Conservation (phyloP, 805 yeast genomes). For the Lipomyces starkeyi region DNA sequence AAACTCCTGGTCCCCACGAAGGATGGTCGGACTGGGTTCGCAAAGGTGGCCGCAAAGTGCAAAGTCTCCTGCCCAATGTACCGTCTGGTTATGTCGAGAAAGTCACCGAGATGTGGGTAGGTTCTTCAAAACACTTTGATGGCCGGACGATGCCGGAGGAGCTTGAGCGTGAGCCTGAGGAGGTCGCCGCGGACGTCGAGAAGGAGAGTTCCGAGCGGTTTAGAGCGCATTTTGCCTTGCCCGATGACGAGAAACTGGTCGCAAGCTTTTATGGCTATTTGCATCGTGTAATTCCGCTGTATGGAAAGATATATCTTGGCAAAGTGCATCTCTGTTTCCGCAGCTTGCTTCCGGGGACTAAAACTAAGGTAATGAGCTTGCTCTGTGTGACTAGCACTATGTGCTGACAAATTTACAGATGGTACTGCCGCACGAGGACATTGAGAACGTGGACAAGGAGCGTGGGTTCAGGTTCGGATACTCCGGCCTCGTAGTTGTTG, state of each 20-base stretch:
- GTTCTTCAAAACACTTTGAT: conserved; percentile 67
- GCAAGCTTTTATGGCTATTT: conserved; percentile 76
- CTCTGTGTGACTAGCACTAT: neutral
- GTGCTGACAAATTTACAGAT: conserved; percentile 47
- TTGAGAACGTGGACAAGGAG: conserved; percentile 72
- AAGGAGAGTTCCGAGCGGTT: conserved; percentile 62
- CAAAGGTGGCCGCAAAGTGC: conserved; percentile 37
- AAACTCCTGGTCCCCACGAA: conserved; percentile 11
- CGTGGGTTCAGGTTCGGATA: conserved; percentile 71
- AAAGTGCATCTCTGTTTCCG: conserved; percentile 74
- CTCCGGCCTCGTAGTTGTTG: conserved; percentile 70
- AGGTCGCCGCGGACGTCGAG: conserved; percentile 43
- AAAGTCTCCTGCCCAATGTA: conserved; percentile 24
- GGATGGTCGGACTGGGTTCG: conserved; percentile 40
- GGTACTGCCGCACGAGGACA: conserved; percentile 77
- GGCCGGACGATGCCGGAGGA: conserved; percentile 44
- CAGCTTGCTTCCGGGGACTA: conserved; percentile 76
- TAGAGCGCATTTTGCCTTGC: conserved; percentile 67
- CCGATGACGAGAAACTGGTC: conserved; percentile 56
- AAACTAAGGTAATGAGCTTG: conserved; percentile 55
- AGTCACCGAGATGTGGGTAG: conserved; percentile 60
- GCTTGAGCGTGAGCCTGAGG: conserved; percentile 57
- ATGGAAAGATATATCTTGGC: conserved; percentile 83
- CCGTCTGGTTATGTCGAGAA: conserved; percentile 41
- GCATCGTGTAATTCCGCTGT: conserved; percentile 73